Evolutionary conservation across 2,329 filamentous ascomycete species (phyloP), one percentile per base, ranked within the genome.

Genomic region (Ilyonectria robusta): DNA sequence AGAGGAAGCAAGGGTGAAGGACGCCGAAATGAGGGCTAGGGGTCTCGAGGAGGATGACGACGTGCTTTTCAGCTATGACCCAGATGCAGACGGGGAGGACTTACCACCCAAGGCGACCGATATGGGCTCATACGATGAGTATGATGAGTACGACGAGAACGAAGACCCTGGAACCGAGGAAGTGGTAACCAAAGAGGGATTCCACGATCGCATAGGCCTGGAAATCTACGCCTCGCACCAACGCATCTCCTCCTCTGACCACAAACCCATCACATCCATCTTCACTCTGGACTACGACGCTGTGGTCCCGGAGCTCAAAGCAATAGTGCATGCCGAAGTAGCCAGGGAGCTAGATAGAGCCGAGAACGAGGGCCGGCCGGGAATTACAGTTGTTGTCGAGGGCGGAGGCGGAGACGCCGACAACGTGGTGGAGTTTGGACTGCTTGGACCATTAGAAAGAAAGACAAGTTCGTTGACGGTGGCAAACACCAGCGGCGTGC

Each of bases 1-100:
- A 66, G 88, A 89, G 62, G 87, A 91, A 23, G 87, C 92, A 0
- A 89, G 87, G 70, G 91, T 89, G 73, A 92, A 88, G 69, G 94
- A 98, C 71, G 91, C 94, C 67, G 93, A 97, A 71, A 94, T 98
- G 93, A 93, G 92, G 78, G 89, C 89, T 2, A 88, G 91, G 62
- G 94, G 95, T 0, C 85, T 97, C 19, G 93, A 92, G 69, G 91
- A 94, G 6, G 94, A 97, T 66, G 94, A 97, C 67, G 89, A 91
- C 59, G 91, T 98, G 2, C 82, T 98, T 5, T 98, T 97, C 77
- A 94, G 96, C 73, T 98, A 98, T 76, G 92, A 97, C 70, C 94
- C 94, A 0, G 93, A 95, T 1, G 88, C 88, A 2, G 94, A 97
- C 46, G 81, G 82, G n/a, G 84, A 85, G 0, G 86, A 86, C 2